Evolutionary conservation across 345 rosid species (phyloP).

Genomic region (Viola odorata): DNA sequence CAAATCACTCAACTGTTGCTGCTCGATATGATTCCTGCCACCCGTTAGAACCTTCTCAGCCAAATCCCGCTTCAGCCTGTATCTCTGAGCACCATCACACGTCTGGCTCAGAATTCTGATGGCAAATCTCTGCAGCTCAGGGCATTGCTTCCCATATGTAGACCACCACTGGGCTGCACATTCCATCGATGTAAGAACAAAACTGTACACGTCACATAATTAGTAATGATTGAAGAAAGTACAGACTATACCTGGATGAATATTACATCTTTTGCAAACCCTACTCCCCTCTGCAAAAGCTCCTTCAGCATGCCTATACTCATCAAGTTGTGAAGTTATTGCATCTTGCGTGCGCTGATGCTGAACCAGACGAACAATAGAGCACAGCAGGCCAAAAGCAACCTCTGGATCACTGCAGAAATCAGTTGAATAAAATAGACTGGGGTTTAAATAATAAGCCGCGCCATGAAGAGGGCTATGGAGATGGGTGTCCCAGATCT

Average conservation of each 20-base stretch:
- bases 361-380: conserved; percentile 33
- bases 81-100: conserved; percentile 46
- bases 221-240: conserved; percentile 3
- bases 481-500: conserved; percentile 46
- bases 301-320: conserved; percentile 33
- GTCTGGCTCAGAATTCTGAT: conserved; percentile 48
- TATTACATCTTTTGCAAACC: conserved; percentile 22
- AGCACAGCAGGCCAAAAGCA: conserved; percentile 35
- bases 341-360: conserved; percentile 22
- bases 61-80: conserved; percentile 37
- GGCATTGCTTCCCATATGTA: conserved; percentile 34
- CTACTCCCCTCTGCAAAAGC: conserved; percentile 42
- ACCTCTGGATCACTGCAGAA: conserved; percentile 46
- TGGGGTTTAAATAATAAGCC: conserved; percentile 58
- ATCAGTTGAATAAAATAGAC: conserved; percentile 40
- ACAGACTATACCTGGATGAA: conserved; percentile 38
- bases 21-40: conserved; percentile 21
- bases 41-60: conserved; percentile 37
- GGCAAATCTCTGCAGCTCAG: conserved; percentile 52
- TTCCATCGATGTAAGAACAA: background rate
- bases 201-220: background rate
- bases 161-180: conserved; percentile 55
- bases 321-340: conserved; percentile 37
- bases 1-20: conserved; percentile 24
- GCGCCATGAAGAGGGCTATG: conserved; percentile 65